Conservation (phyloP, 1,139 yeast species). For the Candida sanyaensis region DNA sequence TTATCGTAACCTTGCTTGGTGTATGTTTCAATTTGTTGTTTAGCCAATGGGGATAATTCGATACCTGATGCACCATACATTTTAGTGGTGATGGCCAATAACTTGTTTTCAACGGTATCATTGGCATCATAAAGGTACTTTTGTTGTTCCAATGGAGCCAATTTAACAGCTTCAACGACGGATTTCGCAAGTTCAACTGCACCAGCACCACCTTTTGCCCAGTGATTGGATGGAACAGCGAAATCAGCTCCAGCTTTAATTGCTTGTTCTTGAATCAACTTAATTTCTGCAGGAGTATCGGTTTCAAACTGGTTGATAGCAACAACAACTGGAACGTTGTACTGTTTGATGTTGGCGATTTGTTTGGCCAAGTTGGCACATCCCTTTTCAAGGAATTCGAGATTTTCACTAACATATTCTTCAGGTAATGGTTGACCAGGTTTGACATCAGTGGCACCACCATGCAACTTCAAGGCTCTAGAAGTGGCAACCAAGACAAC, state of each 20-base stretch:
- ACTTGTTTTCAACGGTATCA: slow-evolving; percentile 82
- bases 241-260: slow-evolving; percentile 92
- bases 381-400: slow-evolving; percentile 80
- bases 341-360: slow-evolving; percentile 79
- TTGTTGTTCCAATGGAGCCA: slow-evolving; percentile 45
- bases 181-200: slow-evolving; percentile 88
- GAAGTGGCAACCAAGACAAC: slow-evolving; percentile 97
- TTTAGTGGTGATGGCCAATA: slow-evolving; percentile 76
- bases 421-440: slow-evolving; percentile 92
- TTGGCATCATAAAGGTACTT: slow-evolving; percentile 62
- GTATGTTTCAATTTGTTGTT: slow-evolving; percentile 78
- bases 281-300: slow-evolving; percentile 83
- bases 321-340: slow-evolving; percentile 92
- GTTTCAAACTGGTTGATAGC: slow-evolving; percentile 92
- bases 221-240: slow-evolving; percentile 93
- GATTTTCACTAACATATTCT: slow-evolving; percentile 83
- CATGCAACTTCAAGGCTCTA: slow-evolving; percentile 95
- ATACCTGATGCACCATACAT: slow-evolving; percentile 96
- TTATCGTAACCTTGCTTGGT: slow-evolving; percentile 89
- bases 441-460: slow-evolving; percentile 97
- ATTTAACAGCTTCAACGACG: slow-evolving; percentile 71
- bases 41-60: slow-evolving; percentile 84
- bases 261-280: slow-evolving; percentile 79
- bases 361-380: slow-evolving; percentile 92
- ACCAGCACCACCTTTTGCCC: slow-evolving; percentile 98